A percentile compares a stretch with the other conserved stretches of the same genome.
phyloP scores from a whole-genome alignment of 2,329 filamentous ascomycete species.

The Venturia aucupariae region DNA sequence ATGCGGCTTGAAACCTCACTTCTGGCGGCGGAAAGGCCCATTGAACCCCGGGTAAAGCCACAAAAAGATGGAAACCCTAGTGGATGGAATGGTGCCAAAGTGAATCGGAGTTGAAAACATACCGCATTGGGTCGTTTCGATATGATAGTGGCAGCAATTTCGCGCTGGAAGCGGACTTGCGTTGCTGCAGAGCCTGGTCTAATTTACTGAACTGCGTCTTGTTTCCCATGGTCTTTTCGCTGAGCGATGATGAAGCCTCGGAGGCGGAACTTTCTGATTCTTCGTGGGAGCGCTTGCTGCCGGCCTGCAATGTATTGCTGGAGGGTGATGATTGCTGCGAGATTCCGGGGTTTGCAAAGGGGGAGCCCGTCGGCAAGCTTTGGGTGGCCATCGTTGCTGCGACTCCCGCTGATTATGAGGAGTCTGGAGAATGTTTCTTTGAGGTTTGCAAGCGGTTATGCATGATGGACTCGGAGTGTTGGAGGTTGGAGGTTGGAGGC shows the following conservation, averaged over 20 bases:
- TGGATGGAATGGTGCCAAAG: not conserved
- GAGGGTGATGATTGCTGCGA: not conserved
- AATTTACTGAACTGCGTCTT: not conserved
- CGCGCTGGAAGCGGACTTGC: slow-evolving; percentile 22
- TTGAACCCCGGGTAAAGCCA: not conserved
- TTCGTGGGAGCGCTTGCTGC: not conserved
- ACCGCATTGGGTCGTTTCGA: slow-evolving; percentile 4
- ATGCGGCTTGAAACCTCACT: no score
- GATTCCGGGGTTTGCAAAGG: not conserved
- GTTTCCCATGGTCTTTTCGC: not conserved
- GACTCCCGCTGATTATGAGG: not conserved
- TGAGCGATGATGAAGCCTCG: not conserved
- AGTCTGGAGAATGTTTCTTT: not conserved
- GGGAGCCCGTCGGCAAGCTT: not conserved
- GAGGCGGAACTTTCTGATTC: not conserved
- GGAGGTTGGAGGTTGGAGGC: not conserved
- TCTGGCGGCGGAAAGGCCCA: not conserved
- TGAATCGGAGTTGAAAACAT: not conserved
- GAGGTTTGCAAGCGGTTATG: not conserved
- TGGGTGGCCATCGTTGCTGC: not conserved
- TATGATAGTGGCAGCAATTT: not conserved
- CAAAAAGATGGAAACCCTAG: not conserved
- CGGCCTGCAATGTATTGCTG: not conserved
- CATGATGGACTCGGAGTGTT: not conserved
- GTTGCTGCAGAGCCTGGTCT: slow-evolving; percentile 20